Conservation (phyloP, 2,329 filamentous ascomycete genomes). For the Penicillium sp. region DNA sequence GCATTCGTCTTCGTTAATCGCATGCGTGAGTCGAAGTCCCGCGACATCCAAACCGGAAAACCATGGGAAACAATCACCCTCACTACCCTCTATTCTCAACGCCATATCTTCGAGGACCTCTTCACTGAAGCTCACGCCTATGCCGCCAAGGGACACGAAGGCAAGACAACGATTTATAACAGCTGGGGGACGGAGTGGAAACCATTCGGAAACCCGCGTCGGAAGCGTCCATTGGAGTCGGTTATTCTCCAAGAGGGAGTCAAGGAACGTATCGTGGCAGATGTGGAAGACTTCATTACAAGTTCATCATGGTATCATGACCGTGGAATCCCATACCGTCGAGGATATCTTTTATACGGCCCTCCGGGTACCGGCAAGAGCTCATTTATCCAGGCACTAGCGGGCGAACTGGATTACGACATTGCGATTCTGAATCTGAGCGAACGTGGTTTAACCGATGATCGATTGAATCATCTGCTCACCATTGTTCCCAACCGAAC, state of each 20-base stretch:
- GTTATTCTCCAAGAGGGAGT: conserved; percentile 83
- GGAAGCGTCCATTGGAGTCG: conserved; percentile 82
- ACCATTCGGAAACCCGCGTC: conserved; percentile 76
- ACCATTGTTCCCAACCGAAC: conserved; percentile 81
- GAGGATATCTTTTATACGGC: conserved; percentile 85
- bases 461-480: conserved; percentile 80
- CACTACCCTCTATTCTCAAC: conserved; percentile 85
- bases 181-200: conserved; percentile 82
- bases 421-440: conserved; percentile 91
- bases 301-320: conserved; percentile 87
- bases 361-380: conserved; percentile 91
- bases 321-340: conserved; percentile 87
- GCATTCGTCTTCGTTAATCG: conserved; percentile 86
- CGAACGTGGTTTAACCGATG: conserved; percentile 83
- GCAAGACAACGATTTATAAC: conserved; percentile 90
- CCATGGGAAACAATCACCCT: conserved; percentile 93
- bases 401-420: conserved; percentile 87
- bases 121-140: conserved; percentile 83
- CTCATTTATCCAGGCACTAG: conserved; percentile 92
- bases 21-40: conserved; percentile 79
- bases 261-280: conserved; percentile 74
- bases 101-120: conserved; percentile 84
- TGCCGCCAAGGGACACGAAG: conserved; percentile 76
- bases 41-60: conserved; percentile 74
- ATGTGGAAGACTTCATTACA: conserved; percentile 77